These are phyloP conservation scores for Penicillium sp. DNA, from an alignment of 2,329 filamentous ascomycete genomes.

Conservation along the genomic window DNA sequence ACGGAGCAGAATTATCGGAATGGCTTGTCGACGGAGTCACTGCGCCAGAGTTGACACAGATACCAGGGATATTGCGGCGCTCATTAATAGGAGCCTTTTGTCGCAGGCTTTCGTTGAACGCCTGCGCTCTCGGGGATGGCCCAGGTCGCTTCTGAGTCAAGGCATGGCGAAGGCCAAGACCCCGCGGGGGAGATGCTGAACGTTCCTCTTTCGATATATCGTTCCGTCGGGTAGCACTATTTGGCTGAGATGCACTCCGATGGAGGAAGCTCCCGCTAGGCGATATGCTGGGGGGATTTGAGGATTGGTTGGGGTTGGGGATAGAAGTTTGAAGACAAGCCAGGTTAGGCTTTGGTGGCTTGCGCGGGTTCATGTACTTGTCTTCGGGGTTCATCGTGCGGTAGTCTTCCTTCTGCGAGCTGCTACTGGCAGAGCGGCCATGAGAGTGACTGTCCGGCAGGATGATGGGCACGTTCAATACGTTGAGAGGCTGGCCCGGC, in stretches of 20 bases:
- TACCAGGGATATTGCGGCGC: constrained; percentile 16
- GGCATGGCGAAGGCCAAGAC: constrained; percentile 38
- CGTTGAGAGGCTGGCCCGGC: constrained; percentile 84
- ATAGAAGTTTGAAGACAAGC: constrained; percentile 49
- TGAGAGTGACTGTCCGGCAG: constrained; percentile 47
- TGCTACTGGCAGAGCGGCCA: constrained; percentile 66
- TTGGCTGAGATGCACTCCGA: constrained; percentile 37
- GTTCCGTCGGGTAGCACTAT: constrained; percentile 24
- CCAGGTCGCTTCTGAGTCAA: constrained; percentile 27
- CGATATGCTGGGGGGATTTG: constrained; percentile 28
- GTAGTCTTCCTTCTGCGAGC: constrained; percentile 58
- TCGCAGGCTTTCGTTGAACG: neutral
- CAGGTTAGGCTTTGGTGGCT: constrained; percentile 51
- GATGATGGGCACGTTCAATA: constrained; percentile 76
- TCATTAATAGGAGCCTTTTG: constrained; percentile 6
- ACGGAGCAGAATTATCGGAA: constrained; percentile 6
- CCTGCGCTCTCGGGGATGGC: constrained; percentile 6
- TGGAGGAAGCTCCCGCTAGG: constrained; percentile 28
- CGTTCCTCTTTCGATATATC: constrained; percentile 30
- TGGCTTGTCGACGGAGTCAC: constrained; percentile 7
- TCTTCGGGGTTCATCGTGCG: constrained; percentile 77
- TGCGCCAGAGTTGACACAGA: constrained; percentile 9
- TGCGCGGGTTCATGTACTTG: constrained; percentile 70
- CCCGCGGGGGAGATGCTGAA: constrained; percentile 39
- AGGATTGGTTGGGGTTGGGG: constrained; percentile 24